phyloP scores from a whole-genome alignment of 2,329 filamentous ascomycete genomes.

The Metarhizium brunneum region DNA sequence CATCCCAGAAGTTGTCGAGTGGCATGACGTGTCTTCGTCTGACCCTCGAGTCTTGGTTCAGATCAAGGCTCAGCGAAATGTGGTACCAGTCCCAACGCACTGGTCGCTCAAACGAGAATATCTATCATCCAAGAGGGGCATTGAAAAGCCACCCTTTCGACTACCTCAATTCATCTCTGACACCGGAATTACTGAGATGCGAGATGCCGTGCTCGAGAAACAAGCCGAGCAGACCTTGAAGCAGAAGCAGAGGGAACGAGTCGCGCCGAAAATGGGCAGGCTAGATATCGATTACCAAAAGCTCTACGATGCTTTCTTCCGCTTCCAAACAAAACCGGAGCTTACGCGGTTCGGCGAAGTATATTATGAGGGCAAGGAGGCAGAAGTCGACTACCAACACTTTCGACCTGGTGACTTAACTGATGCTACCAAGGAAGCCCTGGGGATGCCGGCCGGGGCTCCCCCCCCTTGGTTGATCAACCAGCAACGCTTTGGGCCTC shows the following conservation, averaged over 20 bases:
- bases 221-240: conserved; percentile 86
- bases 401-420: conserved; percentile 83
- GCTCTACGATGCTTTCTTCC: conserved; percentile 96
- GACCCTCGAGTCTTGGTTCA: conserved; percentile 85
- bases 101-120: conserved; percentile 98
- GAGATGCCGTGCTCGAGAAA: conserved; percentile 91
- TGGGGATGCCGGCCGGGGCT: conserved; percentile 86
- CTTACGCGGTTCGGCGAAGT: conserved; percentile 93
- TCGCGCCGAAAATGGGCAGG: conserved; percentile 92
- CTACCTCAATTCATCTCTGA: conserved; percentile 95
- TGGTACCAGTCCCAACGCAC: conserved; percentile 86
- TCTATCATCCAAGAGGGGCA: conserved; percentile 89
- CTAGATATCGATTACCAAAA: conserved; percentile 98
- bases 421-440: conserved; percentile 80
- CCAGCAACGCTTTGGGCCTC: conserved; percentile 86
- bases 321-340: conserved; percentile 92
- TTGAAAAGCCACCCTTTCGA: conserved; percentile 89
- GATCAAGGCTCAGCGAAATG: conserved; percentile 90
- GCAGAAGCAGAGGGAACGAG: conserved; percentile 89
- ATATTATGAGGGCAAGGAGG: conserved; percentile 99
- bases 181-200: conserved; percentile 96
- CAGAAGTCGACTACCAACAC: conserved; percentile 87
- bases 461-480: conserved; percentile 97
- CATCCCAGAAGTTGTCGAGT: conserved; percentile 92
- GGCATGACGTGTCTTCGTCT: conserved; percentile 88